A percentile compares a stretch with the other conserved stretches of the same genome.
phyloP scores from a whole-genome alignment of 306 rosid genomes.

The Dalbergia cultrata region DNA sequence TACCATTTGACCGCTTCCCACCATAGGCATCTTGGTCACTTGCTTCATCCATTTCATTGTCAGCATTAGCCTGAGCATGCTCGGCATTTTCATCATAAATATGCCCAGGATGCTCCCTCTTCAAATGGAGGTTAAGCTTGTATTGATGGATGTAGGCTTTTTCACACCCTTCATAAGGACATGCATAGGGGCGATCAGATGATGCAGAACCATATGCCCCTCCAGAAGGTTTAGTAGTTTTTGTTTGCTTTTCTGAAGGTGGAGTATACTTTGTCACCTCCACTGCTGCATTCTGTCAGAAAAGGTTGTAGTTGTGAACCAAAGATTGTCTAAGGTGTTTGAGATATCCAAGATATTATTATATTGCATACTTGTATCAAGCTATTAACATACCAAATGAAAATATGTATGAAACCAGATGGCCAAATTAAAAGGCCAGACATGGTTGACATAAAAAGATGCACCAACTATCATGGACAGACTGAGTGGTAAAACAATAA shows the following conservation, averaged over 20 bases:
- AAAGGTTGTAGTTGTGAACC: slow-evolving; percentile 32
- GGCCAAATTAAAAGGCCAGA: slow-evolving; percentile 8
- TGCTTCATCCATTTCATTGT: slow-evolving; percentile 88
- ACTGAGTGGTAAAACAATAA: slow-evolving; percentile 14
- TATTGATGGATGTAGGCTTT: slow-evolving; percentile 94
- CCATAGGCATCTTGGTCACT: slow-evolving; percentile 88
- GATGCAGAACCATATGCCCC: slow-evolving; percentile 80
- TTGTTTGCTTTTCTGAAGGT: slow-evolving; percentile 74
- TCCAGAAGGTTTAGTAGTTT: slow-evolving; percentile 68
- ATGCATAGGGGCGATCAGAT: slow-evolving; percentile 91
- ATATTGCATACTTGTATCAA: slow-evolving; percentile 5
- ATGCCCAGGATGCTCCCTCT: slow-evolving; percentile 94
- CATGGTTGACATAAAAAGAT: slow-evolving; percentile 9
- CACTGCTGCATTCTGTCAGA: slow-evolving; percentile 64
- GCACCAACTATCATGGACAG: slow-evolving; percentile 35
- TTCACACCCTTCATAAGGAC: slow-evolving; percentile 94
- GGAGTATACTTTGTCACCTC: slow-evolving; percentile 79
- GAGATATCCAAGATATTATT: not conserved
- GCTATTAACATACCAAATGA: not conserved
- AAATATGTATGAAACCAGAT: slow-evolving; percentile 11
- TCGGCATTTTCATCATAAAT: slow-evolving; percentile 73
- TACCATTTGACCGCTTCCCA: slow-evolving; percentile 69
- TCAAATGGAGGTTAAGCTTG: slow-evolving; percentile 92
- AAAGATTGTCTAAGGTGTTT: slow-evolving; percentile 7
- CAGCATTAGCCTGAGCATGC: slow-evolving; percentile 66